Evolutionary conservation across 306 rosid genomes (phyloP).

Genomic region (Urtica urens): DNA sequence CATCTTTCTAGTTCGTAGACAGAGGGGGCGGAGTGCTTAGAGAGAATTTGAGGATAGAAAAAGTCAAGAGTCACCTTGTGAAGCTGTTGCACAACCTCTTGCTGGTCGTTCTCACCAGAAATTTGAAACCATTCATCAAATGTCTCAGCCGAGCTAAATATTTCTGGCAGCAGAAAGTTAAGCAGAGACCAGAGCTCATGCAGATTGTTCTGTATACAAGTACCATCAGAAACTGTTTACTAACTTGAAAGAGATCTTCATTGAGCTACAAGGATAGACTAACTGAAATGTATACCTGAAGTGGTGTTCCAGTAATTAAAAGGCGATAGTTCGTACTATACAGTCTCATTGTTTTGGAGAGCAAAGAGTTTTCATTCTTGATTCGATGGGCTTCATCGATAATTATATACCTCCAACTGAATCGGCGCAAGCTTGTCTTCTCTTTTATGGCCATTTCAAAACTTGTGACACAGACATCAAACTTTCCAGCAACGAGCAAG

Average conservation of each 20-base stretch:
- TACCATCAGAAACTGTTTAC: not conserved
- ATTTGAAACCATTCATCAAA: constrained; percentile 99
- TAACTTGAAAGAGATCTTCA: not conserved
- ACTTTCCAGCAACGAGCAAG: constrained; percentile 85
- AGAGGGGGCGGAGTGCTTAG: too few species aligned
- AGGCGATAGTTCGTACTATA: constrained; percentile 85
- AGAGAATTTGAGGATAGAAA: not conserved
- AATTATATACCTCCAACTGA: constrained; percentile 94
- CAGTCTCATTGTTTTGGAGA: constrained; percentile 92
- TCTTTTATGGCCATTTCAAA: constrained; percentile 99
- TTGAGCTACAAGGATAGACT: constrained; percentile 8
- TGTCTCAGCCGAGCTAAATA: constrained; percentile 95
- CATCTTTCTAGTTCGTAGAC: not conserved
- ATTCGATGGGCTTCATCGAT: constrained; percentile 97
- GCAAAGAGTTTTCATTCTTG: constrained; percentile 93
- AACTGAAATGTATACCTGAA: constrained; percentile 49
- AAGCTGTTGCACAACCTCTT: constrained; percentile 96
- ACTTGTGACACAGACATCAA: constrained; percentile 94
- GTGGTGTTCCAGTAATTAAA: constrained; percentile 91
- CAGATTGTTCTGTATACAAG: constrained; percentile 66
- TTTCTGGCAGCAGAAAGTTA: constrained; percentile 96
- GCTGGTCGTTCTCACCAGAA: constrained; percentile 97
- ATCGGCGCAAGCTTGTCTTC: constrained; percentile 69
- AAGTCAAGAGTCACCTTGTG: constrained; percentile 47
- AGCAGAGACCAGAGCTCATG: constrained; percentile 97